Conservation (phyloP, 768 basidiomycete genomes). For the Trametes cingulata region DNA sequence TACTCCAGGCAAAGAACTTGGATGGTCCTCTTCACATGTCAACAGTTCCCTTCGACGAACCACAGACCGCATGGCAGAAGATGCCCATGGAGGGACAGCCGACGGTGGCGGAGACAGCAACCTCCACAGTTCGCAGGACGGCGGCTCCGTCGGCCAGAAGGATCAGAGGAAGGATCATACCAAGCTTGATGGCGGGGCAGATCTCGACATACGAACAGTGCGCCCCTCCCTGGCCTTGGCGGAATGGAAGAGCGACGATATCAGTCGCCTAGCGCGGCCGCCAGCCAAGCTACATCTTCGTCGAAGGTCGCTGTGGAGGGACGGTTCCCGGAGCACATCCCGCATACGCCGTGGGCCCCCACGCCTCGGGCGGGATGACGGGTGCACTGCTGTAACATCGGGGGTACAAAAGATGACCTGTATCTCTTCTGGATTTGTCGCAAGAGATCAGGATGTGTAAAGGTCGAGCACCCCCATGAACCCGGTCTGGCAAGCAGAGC, state of each 20-base stretch:
- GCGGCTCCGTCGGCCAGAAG: not conserved
- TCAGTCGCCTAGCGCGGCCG: not conserved
- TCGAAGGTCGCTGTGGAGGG: not conserved
- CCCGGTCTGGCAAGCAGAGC: not conserved
- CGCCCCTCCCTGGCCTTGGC: not conserved
- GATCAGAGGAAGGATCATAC: not conserved
- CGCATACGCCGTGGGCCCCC: not conserved
- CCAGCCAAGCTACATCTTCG: not conserved
- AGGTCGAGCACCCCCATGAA: not conserved
- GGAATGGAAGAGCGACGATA: slow-evolving; percentile 13
- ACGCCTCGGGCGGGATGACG: not conserved
- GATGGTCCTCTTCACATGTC: not conserved
- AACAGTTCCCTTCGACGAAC: not conserved
- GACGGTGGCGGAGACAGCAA: not conserved
- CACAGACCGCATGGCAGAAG: not conserved
- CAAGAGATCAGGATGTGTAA: not conserved
- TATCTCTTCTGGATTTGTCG: not conserved
- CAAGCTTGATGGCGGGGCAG: not conserved
- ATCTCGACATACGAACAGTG: not conserved
- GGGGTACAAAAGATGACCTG: not conserved
- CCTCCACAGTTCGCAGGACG: not conserved
- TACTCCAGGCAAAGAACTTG: not conserved
- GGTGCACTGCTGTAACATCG: not conserved
- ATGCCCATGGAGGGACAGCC: not conserved
- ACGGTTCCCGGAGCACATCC: not conserved